Percentiles rank a stretch among this genome's conserved stretches.
These are phyloP conservation scores for Leucaena leucocephala DNA, from an alignment of 306 rosid genomes.

Conservation along the genomic window DNA sequence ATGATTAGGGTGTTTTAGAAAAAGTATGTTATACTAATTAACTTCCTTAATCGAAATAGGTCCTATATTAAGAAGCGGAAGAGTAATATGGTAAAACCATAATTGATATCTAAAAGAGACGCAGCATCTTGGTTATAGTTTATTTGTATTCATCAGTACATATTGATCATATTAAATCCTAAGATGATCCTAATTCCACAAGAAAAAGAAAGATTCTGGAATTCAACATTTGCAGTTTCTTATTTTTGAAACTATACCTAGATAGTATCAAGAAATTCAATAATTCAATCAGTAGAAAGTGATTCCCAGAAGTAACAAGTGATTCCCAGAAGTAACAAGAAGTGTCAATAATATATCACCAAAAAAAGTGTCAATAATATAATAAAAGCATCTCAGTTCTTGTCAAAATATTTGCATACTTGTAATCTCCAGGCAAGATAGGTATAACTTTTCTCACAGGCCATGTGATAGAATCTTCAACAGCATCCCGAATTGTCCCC, in stretches of 20 bases:
- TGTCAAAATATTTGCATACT: slow-evolving; percentile 48
- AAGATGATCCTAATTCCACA: slow-evolving; percentile 12
- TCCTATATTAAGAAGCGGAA: too few relatives aligned
- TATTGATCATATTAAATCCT: neutral
- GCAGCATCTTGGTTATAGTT: slow-evolving; percentile 10
- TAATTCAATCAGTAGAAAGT: neutral
- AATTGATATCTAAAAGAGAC: neutral
- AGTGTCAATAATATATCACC: too few relatives aligned
- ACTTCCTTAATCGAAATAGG: too few relatives aligned
- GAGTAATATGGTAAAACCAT: neutral
- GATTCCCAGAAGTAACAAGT: slow-evolving; percentile 12
- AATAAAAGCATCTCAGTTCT: slow-evolving; percentile 1
- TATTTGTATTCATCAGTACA: slow-evolving; percentile 5
- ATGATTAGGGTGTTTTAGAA: too few relatives aligned
- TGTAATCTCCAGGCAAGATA: slow-evolving; percentile 96
- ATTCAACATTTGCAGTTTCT: neutral
- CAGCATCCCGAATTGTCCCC: slow-evolving; percentile 88
- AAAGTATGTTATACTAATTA: too few relatives aligned
- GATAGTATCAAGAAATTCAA: slow-evolving; percentile 7
- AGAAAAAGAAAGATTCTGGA: neutral
- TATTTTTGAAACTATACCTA: neutral
- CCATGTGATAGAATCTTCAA: slow-evolving; percentile 96
- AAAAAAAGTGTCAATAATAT: neutral
- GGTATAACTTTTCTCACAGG: slow-evolving; percentile 92
- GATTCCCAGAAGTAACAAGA: neutral